Evolutionary conservation across 1,284 basidiomycete genomes (phyloP), one percentile per base, ranked within the genome.

Genomic region (Ganoderma multipileum): DNA sequence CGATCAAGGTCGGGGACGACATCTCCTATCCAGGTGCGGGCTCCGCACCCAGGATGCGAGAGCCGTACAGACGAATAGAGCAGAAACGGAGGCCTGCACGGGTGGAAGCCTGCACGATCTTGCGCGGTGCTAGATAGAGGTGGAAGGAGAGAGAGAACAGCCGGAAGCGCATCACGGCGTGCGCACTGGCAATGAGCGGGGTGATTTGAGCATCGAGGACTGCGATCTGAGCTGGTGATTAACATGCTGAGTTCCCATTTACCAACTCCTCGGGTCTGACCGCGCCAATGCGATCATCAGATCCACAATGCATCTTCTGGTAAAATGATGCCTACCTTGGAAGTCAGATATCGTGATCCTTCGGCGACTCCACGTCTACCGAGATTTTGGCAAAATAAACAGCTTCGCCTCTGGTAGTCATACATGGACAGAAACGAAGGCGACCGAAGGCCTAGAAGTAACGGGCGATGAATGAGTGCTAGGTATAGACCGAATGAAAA

Each of bases 1-100:
- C 68, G 23, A 66, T 50, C 23, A 69, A 42, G 18, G n/a, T 61
- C 8, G 66, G 65, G 42, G 65, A 66, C 1, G 61, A 63, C 61
- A 62, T 63, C 23, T 64, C 52, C 50, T 50, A 20, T 26, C 23
- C 23, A 23, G 23, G 11, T 11, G 16, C 18, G 5, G 26, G 28
- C 30, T 20, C 52, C 52, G 14, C 14, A 8, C 14, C 16, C 16
- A 16, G 4, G 28, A 55, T 20, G 28, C 28, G 52, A 23, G 18
- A 18, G 30, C 18, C 6, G 28, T 18, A 18, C 14, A 5, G 26
- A 18, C 20, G 28, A 55, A 30, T 30, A 52, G 52, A 30, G 52
- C 26, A 55, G 28, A 30, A 55, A 23, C 7, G 52, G 3, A 11
- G 52, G 28, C 0, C 18, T 23, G 14, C 26, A 18, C 7, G 28